Percentiles rank a stretch among this genome's conserved stretches.
Conservation (phyloP, 2,329 filamentous ascomycete species). For the Chalaropsis thielavioides region DNA sequence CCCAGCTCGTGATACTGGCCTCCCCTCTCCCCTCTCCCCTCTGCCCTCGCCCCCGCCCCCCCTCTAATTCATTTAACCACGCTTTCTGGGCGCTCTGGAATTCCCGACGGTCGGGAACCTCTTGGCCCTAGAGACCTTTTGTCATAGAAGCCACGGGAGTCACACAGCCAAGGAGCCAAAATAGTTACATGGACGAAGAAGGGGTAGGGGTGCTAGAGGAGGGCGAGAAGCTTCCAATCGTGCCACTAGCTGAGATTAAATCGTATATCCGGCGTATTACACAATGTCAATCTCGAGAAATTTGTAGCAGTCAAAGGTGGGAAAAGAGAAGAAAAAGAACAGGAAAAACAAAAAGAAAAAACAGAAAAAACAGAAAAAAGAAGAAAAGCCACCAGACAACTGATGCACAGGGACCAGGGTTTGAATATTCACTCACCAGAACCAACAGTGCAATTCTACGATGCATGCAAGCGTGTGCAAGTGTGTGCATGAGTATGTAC, state of each 20-base stretch:
- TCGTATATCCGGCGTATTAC: background rate
- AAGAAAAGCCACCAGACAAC: background rate
- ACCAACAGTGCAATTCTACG: background rate
- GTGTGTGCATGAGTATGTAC: background rate
- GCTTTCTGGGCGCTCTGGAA: background rate
- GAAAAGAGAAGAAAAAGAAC: background rate
- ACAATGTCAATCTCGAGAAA: background rate
- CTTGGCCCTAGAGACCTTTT: background rate
- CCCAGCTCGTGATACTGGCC: background rate
- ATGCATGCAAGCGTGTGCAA: background rate
- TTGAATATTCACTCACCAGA: background rate
- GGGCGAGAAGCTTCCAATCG: background rate
- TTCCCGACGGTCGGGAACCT: background rate
- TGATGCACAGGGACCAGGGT: background rate
- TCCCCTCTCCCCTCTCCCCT: background rate
- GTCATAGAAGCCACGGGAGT: background rate
- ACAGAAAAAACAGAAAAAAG: background rate
- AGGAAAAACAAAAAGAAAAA: background rate
- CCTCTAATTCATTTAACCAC: background rate
- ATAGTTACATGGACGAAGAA: background rate
- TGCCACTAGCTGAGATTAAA: background rate
- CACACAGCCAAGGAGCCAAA: background rate
- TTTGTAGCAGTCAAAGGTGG: background rate
- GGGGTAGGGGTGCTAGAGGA: background rate
- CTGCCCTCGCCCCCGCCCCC: background rate